Percentiles rank a stretch among this genome's conserved stretches.
These are phyloP conservation scores for Eutrema heterophyllum DNA, from an alignment of 345 rosid genomes.

Conservation along the genomic window DNA sequence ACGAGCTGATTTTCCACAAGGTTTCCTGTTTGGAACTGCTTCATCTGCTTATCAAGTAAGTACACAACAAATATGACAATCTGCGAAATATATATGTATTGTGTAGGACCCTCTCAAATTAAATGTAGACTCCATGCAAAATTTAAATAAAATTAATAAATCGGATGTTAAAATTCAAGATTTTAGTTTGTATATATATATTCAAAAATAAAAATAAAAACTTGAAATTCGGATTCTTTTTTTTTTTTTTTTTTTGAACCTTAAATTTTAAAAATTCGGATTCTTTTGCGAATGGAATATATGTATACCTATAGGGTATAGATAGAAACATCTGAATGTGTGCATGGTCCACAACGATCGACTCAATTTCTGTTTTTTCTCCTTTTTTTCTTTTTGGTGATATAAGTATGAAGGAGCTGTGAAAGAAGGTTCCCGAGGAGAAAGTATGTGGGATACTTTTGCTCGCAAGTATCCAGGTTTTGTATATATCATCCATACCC, in stretches of 20 bases:
- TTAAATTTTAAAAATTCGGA: background rate
- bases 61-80: background rate
- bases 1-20: conserved; percentile 18
- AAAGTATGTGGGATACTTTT: conserved; percentile 32
- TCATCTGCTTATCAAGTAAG: conserved; percentile 31
- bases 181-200: background rate
- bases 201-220: background rate
- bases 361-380: background rate
- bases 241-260: no score
- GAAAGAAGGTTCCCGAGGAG: conserved; percentile 22
- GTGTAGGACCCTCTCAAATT: background rate
- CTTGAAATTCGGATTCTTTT: background rate
- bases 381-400: background rate
- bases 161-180: no score
- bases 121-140: background rate
- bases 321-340: background rate
- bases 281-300: background rate
- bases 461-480: conserved; percentile 28
- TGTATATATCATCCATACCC: background rate
- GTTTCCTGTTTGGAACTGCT: conserved; percentile 34
- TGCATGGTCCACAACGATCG: background rate
- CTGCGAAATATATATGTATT: background rate
- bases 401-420: conserved; percentile 27
- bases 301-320: background rate
- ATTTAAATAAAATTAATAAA: background rate